These are phyloP conservation scores for Echinosophora koreensis DNA, from an alignment of 306 rosid genomes.

Conservation along the genomic window DNA sequence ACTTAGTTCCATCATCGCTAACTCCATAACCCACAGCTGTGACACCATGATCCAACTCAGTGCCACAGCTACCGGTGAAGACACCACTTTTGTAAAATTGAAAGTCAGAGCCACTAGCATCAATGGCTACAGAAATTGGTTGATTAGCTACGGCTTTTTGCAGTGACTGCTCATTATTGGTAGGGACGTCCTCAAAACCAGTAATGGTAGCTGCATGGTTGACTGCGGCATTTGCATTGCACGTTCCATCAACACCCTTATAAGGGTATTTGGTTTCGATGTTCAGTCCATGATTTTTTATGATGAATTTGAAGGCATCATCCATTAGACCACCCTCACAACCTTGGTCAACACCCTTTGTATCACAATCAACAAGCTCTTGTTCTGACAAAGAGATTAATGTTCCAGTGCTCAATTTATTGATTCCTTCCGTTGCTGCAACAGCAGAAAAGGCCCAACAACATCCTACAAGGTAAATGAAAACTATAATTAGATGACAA, in stretches of 20 bases:
- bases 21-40: slow-evolving; percentile 58
- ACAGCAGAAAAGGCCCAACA: slow-evolving; percentile 61
- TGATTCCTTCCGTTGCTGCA: slow-evolving; percentile 38
- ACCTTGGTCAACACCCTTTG: slow-evolving; percentile 48
- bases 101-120: slow-evolving; percentile 52
- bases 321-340: slow-evolving; percentile 61
- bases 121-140: slow-evolving; percentile 58
- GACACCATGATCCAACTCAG: slow-evolving; percentile 56
- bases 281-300: no score
- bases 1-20: slow-evolving; percentile 49
- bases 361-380: slow-evolving; percentile 61
- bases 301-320: no score
- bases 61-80: slow-evolving; percentile 58
- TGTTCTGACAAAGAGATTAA: slow-evolving; percentile 54
- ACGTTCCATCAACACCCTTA: slow-evolving; percentile 39
- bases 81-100: slow-evolving; percentile 53
- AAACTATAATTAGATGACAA: neutral
- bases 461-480: slow-evolving; percentile 44
- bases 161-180: slow-evolving; percentile 46
- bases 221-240: slow-evolving; percentile 40
- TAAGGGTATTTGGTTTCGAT: no score
- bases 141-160: slow-evolving; percentile 53
- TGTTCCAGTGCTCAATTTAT: slow-evolving; percentile 36
- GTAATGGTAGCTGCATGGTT: slow-evolving; percentile 38
- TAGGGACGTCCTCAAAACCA: slow-evolving; percentile 52